Conservation (phyloP, 2,329 filamentous ascomycete species). For the Aureobasidium musti region DNA sequence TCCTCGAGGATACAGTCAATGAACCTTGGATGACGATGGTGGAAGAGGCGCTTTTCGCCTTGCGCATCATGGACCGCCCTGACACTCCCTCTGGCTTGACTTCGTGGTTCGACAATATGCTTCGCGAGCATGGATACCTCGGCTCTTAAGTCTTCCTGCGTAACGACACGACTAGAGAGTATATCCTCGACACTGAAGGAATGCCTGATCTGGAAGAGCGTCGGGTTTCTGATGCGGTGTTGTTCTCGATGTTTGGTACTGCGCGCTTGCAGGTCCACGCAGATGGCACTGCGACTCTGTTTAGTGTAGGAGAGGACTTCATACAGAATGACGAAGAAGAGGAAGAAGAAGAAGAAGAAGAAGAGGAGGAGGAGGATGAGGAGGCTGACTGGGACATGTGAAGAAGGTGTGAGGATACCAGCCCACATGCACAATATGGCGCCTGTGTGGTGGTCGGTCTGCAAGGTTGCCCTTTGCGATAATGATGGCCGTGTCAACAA, state of each 20-base stretch:
- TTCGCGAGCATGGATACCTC: not conserved
- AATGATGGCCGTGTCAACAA: conserved; percentile 95
- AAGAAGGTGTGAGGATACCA: conserved; percentile 48
- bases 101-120: not conserved
- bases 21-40: not conserved
- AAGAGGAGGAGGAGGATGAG: not conserved
- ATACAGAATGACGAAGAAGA: not conserved
- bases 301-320: not conserved
- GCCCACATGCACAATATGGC: conserved; percentile 99
- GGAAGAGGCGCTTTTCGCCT: not conserved
- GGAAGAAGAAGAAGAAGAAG: not conserved
- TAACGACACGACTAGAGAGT: not conserved
- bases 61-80: not conserved
- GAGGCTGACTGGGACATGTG: not conserved
- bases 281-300: not conserved
- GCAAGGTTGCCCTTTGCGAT: conserved; percentile 95
- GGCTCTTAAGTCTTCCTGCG: not conserved
- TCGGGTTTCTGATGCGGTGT: not conserved
- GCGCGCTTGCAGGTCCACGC: not conserved
- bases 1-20: no score
- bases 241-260: not conserved
- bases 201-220: not conserved
- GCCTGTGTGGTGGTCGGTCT: conserved; percentile 98
- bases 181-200: not conserved
- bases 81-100: not conserved